A percentile compares a stretch with the other conserved stretches of the same genome.
These are phyloP conservation scores for Perilla frutescens DNA, from an alignment of 257 asterid genomes.

Conservation along the genomic window DNA sequence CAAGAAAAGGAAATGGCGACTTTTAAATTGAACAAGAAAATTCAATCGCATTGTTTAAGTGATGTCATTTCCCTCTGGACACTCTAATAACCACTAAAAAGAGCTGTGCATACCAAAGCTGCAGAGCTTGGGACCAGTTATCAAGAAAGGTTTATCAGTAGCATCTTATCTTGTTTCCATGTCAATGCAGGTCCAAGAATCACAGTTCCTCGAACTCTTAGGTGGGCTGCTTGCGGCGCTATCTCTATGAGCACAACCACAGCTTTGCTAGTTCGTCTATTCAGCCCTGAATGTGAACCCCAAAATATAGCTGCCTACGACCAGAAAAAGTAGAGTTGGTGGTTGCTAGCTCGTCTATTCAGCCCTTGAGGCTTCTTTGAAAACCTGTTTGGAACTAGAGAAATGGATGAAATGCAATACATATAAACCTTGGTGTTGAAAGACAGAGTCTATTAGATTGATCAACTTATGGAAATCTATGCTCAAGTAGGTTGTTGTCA, in stretches of 20 bases:
- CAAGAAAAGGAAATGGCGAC: constrained; percentile 26
- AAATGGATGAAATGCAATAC: neutral
- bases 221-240: constrained; percentile 92
- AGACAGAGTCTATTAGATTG: neutral
- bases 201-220: constrained; percentile 72
- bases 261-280: constrained; percentile 74
- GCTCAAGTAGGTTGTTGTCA: neutral
- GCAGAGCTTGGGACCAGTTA: constrained; percentile 42
- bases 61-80: constrained; percentile 23
- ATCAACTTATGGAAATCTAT: constrained; percentile 2
- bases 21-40: constrained; percentile 24
- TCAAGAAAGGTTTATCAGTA: constrained; percentile 43
- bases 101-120: constrained; percentile 10
- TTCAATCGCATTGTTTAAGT: constrained; percentile 29
- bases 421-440: neutral
- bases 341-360: neutral
- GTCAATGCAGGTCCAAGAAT: constrained; percentile 78
- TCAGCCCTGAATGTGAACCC: constrained; percentile 91
- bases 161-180: constrained; percentile 39
- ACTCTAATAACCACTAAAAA: constrained; percentile 35
- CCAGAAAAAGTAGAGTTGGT: constrained; percentile 43
- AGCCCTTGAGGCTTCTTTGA: neutral
- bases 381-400: constrained; percentile 2
- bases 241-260: constrained; percentile 62
- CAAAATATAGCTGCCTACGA: constrained; percentile 87